Evolutionary conservation across 73 alveolate species (phyloP), one percentile per base, ranked within the genome.

Genomic region (Diophrys sp.): DNA sequence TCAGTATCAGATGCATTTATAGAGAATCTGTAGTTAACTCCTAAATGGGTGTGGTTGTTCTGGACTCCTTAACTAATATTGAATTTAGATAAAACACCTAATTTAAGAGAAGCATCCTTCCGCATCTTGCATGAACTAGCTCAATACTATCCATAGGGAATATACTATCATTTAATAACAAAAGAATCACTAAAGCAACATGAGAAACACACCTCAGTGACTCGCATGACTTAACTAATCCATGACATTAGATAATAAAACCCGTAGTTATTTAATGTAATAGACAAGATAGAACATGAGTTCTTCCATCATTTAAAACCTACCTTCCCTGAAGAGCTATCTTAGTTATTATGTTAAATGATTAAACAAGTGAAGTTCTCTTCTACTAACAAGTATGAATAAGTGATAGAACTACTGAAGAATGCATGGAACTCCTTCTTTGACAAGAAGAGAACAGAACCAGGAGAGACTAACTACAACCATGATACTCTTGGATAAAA

Each of bases 11-110:
- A 31, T 2, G 75, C 75, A 2, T 23, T 68, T 28, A 2, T 1
- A 1, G 31, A 68, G 44, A 26, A 68, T 28, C 55, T 68, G 5
- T 55, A 25, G 23, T 31, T 68, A 5, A 31, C 31, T 26, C 90
- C 90, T 2, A 67, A 69, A 24, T 82, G 90, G 90, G 75, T 82
- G 2, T 82, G 90, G 90, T 30, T 82, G 56, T 82, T 82, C 75
- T 82, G 90, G 90, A 57, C 75, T 18, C 90, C 90, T 2, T 54
- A 82, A 56, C 27, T 68, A 24, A 68, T 68, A 2, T 29, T n/a
- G 26, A 68, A 55, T 25, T 29, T 74, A 54, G 67, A 82, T 23
- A 56, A 30, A 31, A 14, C 5, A 71, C n/a, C 74, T 23, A 32
- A 44, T 2, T 56, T 1, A 57, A 66, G 33, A 53, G 29, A 68